A percentile compares a stretch with the other conserved stretches of the same genome.
phyloP scores from a whole-genome alignment of 805 yeast species.

The Jamesozyma gamospora region DNA sequence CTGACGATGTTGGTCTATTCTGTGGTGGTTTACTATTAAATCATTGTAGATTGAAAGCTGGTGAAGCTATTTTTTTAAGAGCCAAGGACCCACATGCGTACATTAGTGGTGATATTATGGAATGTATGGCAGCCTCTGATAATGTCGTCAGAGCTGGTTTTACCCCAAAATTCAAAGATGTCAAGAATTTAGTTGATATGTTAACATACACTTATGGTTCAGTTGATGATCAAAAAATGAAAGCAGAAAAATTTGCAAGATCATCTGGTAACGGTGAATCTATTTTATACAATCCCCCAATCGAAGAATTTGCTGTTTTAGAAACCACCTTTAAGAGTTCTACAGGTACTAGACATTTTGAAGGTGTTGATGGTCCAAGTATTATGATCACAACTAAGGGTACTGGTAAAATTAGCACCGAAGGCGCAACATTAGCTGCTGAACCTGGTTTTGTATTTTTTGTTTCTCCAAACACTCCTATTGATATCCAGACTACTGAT shows the following conservation, averaged over 20 bases:
- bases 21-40: constrained; percentile 91
- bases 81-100: constrained; percentile 99
- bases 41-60: constrained; percentile 71
- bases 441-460: constrained; percentile 74
- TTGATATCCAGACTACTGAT: constrained; percentile 47
- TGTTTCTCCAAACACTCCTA: constrained; percentile 64
- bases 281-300: constrained; percentile 85
- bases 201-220: constrained; percentile 82
- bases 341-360: constrained; percentile 42
- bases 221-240: constrained; percentile 90
- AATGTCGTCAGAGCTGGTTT: constrained; percentile 98
- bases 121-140: constrained; percentile 99
- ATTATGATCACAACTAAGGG: constrained; percentile 80
- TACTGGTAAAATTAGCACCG: constrained; percentile 45
- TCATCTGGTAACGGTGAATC: constrained; percentile 59
- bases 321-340: constrained; percentile 53
- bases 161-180: constrained; percentile 99
- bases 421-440: constrained; percentile 36
- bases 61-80: constrained; percentile 93
- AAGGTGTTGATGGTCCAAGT: constrained; percentile 75
- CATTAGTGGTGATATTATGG: constrained; percentile 93
- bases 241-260: constrained; percentile 39
- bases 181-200: constrained; percentile 77
- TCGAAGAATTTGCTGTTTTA: constrained; percentile 90
- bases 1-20: constrained; percentile 87